Evolutionary conservation across 805 yeast genomes (phyloP), one percentile per base, ranked within the genome.

Genomic region (Hanseniaspora guilliermondii): DNA sequence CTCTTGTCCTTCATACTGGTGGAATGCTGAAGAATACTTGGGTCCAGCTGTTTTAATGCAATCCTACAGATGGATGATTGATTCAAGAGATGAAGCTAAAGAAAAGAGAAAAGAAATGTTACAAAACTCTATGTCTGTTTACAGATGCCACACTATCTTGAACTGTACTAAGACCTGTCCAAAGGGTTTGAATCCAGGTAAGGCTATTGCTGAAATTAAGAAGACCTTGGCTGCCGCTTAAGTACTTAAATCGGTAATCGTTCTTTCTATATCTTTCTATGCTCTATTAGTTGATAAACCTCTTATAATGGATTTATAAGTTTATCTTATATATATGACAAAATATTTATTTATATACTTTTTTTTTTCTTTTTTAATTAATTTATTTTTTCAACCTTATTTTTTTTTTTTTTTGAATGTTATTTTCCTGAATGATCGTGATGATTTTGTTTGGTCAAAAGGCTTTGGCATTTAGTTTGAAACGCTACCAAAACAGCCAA

Each of bases 41-140:
- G 98, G 98, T 56, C 98, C 98, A 25, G 98, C 98, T 32, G 97
- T 93, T 54, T 79, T 93, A 70, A 86, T 93, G 96, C 98, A 93
- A 77, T 97, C 97, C 55, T 93, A 82, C 79, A 84, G 98, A 76
- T 93, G 98, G 98, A 82, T 93, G 77, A 80, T 88, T 58, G 98
- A 93, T 72, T 84, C 95, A 42, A 84, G 98, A 76, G 98, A 93
- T 73, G 83, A 87, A 71, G 96, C 96, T 54, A 76, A 87, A 44
- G 74, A 71, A 58, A 64, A 75, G 61, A 87, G 98, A 78, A 85
- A 80, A 68, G 85, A 81, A 65, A 83, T 85, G 87, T 78, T 93
- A 66, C 91, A 93, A 73, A 93, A 93, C 79, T 82, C 96, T 56
- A 93, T 93, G 97, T 84, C 96, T 56, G 74, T 93, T 65, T 93